A percentile compares a stretch with the other conserved stretches of the same genome.
phyloP scores from a whole-genome alignment of 768 basidiomycete species.

The Bullera alba region DNA sequence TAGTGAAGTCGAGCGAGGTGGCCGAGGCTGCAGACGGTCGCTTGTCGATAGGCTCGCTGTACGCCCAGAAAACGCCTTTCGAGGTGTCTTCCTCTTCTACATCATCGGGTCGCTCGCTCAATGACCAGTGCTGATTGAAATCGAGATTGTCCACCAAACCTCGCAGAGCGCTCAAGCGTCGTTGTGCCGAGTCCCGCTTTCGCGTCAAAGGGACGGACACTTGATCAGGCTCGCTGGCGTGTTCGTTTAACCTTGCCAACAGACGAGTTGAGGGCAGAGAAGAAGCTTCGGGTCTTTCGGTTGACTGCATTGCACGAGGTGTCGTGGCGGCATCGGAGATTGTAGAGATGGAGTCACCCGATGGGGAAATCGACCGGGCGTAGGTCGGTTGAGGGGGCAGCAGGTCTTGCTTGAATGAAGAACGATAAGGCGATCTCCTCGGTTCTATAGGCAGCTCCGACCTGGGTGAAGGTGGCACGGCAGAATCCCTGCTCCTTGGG shows the following conservation, averaged over 20 bases:
- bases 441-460: background rate
- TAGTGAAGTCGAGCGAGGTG: too few relatives aligned
- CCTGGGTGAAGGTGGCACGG: background rate
- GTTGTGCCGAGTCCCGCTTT: slow-evolving; percentile 33
- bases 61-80: background rate
- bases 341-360: slow-evolving; percentile 26
- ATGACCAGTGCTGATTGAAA: slow-evolving; percentile 33
- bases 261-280: background rate
- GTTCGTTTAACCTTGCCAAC: background rate
- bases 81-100: background rate
- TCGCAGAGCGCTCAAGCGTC: slow-evolving; percentile 26
- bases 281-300: background rate
- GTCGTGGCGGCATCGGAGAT: slow-evolving; percentile 23
- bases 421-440: too few relatives aligned
- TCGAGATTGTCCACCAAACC: slow-evolving; percentile 37
- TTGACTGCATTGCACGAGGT: slow-evolving; percentile 11
- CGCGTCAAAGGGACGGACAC: slow-evolving; percentile 4
- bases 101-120: slow-evolving; percentile 1
- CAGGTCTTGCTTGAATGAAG: too few relatives aligned
- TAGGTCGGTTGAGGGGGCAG: slow-evolving; percentile 15
- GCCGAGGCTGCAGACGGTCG: too few relatives aligned
- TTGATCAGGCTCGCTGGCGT: background rate
- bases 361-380: slow-evolving; percentile 17
- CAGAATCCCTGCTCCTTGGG: slow-evolving; percentile 2
- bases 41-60: background rate